Base-by-base conservation (phyloP, 768 basidiomycete species). In the Lyophyllum decastes region DNA sequence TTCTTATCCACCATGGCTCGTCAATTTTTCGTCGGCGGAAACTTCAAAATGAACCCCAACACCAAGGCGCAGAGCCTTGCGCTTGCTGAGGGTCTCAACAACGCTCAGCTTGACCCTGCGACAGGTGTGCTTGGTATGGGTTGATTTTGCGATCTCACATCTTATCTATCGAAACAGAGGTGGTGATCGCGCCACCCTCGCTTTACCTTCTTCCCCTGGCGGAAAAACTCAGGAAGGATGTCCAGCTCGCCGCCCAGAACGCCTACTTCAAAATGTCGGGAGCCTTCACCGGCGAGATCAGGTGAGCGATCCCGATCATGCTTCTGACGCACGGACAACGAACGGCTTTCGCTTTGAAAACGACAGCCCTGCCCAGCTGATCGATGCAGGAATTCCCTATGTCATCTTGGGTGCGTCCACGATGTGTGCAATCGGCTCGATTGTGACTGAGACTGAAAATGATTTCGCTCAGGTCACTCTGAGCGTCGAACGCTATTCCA, bases 221-320 rank as follows among this genome's bases (percentile, higher is more conserved):
- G 70, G 79, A 82, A 22, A 67, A 76, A 52, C 65, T 93, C 50
- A 78, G 84, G 65, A 82, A 86, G 59, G 86, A 88, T 41, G 75
- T 95, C 70, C 78, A 89, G 64, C 83, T 98, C 63, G 78, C 94
- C 27, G 95, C 95, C 17, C 95, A 99, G 75, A 98, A 98, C 78
- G 85, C 86, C 70, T 92, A 95, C 79, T 82, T 82, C 71, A 89
- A 94, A 74, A 70, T 82, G 12, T 85, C 84, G 21, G 96, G 96
- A 50, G 96, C 96, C 11, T 99, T 87, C 78, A 98, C 97, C 12
- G 97, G 97, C 58, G 97, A 99, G 77, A 92, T 92, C 78, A 96
- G 95, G 92, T 89, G 52, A 38, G 79, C 68, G 11, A 41, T 22
- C 25, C 12, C 4, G 41, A 10, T 43, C 40, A 48, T 60, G 2